Percentiles rank a stretch among this genome's conserved stretches.
Conservation (phyloP, 73 alveolate genomes). For the Breviolum minutum region DNA sequence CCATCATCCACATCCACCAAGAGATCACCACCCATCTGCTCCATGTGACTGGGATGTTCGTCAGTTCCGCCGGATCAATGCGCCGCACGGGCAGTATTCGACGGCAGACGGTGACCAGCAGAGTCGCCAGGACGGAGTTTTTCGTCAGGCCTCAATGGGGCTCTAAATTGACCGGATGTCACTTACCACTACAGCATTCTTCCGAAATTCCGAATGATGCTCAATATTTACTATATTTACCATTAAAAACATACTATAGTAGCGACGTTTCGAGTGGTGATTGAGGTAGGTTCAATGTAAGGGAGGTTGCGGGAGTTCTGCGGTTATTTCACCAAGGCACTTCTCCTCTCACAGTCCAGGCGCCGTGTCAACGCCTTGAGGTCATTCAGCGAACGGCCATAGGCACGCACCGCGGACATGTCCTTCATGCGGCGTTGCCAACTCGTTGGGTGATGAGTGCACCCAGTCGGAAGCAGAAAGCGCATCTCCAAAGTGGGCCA, state of each 20-base stretch:
- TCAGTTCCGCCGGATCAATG: constrained; percentile 90
- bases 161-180: too few species aligned
- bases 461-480: too few species aligned
- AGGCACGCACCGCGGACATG: constrained; percentile 92
- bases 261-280: not conserved
- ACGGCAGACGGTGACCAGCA: constrained; percentile 94
- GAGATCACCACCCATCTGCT: not conserved
- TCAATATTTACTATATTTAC: not conserved
- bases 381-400: constrained; percentile 93
- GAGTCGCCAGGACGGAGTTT: constrained; percentile 89
- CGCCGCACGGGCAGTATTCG: constrained; percentile 90
- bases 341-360: constrained; percentile 92
- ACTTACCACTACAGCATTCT: too few species aligned
- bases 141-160: constrained; percentile 70
- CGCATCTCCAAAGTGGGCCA: not conserved
- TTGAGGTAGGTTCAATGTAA: not conserved
- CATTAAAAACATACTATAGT: not conserved
- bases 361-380: constrained; percentile 87
- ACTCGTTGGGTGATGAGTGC: too few species aligned
- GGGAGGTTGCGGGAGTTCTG: not conserved
- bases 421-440: not conserved
- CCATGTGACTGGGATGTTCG: constrained; percentile 71
- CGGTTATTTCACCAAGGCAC: not conserved
- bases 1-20: not conserved
- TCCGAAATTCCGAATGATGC: too few species aligned